Evolutionary conservation across 2,329 filamentous ascomycete species (phyloP).

Genomic region (Ophiostoma fasciatum): DNA sequence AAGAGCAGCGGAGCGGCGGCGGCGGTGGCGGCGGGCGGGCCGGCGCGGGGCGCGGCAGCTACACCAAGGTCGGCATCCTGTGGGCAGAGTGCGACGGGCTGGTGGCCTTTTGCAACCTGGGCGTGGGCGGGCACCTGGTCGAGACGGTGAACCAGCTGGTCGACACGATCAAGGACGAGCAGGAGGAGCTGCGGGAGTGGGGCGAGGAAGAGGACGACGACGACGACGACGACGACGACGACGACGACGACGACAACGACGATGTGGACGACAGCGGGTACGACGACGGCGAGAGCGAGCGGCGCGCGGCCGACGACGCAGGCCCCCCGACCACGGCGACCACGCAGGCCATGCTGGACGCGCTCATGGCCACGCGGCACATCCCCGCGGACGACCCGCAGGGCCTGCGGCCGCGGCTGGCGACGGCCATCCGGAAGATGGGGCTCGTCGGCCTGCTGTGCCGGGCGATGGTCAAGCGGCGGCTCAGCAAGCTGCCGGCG

Average conservation of each 20-base stretch:
- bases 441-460: conserved; percentile 56
- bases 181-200: conserved; percentile 82
- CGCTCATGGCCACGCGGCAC: conserved; percentile 48
- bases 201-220: conserved; percentile 52
- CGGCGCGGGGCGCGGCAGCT: conserved; percentile 31
- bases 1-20: conserved; percentile 29
- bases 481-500: conserved; percentile 48
- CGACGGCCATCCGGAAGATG: conserved; percentile 46
- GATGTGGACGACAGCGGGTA: conserved; percentile 14
- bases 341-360: conserved; percentile 47
- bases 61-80: conserved; percentile 57
- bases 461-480: conserved; percentile 52
- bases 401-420: conserved; percentile 48
- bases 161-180: conserved; percentile 64
- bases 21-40: conserved; percentile 13
- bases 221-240: conserved; percentile 32
- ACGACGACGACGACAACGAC: conserved; percentile 22
- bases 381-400: conserved; percentile 52
- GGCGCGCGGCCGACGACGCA: conserved; percentile 7
- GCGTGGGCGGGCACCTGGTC: conserved; percentile 55
- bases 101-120: conserved; percentile 45
- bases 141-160: conserved; percentile 59
- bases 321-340: conserved; percentile 20
- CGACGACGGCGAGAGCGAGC: conserved; percentile 8
- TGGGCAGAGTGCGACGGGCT: conserved; percentile 76